Percentiles rank a stretch among this genome's conserved stretches.
These are phyloP conservation scores for Cordyceps farinosa DNA, from an alignment of 2,329 filamentous ascomycete genomes.

Conservation along the genomic window DNA sequence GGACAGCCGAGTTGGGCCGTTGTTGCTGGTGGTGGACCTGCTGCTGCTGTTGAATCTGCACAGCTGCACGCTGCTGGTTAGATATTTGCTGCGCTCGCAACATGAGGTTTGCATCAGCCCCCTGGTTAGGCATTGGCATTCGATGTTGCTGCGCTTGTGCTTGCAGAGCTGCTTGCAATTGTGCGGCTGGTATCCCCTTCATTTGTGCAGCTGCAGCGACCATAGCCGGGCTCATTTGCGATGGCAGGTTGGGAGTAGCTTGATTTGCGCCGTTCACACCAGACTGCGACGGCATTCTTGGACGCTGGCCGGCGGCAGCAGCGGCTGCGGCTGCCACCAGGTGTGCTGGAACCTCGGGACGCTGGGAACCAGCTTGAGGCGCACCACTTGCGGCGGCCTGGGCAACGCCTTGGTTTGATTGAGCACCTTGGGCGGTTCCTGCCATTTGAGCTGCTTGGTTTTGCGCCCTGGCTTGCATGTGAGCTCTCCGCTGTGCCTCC, in stretches of 20 bases:
- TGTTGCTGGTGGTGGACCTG: constrained; percentile 32
- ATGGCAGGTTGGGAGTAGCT: constrained; percentile 34
- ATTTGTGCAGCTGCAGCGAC: constrained; percentile 53
- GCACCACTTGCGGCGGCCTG: constrained; percentile 28
- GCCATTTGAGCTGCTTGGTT: constrained; percentile 43
- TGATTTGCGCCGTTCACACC: constrained; percentile 3
- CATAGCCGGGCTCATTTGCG: constrained; percentile 47
- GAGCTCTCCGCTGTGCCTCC: constrained; percentile 51
- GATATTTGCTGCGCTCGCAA: constrained; percentile 64
- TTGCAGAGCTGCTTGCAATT: constrained; percentile 59
- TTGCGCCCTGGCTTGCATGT: constrained; percentile 46
- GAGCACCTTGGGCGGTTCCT: constrained; percentile 13
- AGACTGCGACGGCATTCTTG: constrained; percentile 51
- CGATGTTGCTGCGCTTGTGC: constrained; percentile 45
- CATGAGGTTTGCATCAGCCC: constrained; percentile 52
- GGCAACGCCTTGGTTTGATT: neutral
- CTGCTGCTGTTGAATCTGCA: constrained; percentile 47
- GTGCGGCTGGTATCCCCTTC: constrained; percentile 65
- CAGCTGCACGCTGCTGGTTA: constrained; percentile 57
- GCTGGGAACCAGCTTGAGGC: constrained; percentile 31
- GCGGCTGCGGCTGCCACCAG: constrained; percentile 41
- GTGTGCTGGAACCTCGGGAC: constrained; percentile 43
- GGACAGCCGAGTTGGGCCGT: constrained; percentile 32
- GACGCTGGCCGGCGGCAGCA: constrained; percentile 45
- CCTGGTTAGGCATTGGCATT: constrained; percentile 48